phyloP scores from a whole-genome alignment of 2,329 filamentous ascomycete species.

The Penicillium sp. region DNA sequence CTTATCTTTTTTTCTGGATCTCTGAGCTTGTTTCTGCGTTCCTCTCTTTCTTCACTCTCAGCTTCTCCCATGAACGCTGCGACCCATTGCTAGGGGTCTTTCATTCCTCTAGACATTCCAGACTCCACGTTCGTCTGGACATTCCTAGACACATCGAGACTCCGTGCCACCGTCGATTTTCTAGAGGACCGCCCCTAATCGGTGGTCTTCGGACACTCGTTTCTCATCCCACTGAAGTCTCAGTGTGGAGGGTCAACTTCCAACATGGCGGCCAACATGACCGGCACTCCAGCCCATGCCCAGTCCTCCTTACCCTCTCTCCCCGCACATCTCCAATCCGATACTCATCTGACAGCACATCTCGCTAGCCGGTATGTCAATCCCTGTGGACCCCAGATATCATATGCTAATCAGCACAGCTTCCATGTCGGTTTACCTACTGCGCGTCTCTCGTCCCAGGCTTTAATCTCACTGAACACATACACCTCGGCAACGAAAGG shows the following conservation, averaged over 20 bases:
- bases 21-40: not conserved
- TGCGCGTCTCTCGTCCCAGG: constrained; percentile 83
- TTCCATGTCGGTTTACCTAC: constrained; percentile 90
- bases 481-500: constrained; percentile 86
- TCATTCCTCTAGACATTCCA: constrained; percentile 18
- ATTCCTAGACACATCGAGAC: constrained; percentile 12
- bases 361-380: constrained; percentile 45
- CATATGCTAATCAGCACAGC: constrained; percentile 43
- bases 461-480: constrained; percentile 86
- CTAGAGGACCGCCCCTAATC: not conserved
- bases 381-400: not conserved
- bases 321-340: constrained; percentile 60
- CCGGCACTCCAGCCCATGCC: constrained; percentile 55
- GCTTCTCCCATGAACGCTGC: not conserved
- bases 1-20: constrained; percentile 5
- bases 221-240: constrained; percentile 2
- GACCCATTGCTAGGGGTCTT: constrained; percentile 12
- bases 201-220: constrained; percentile 8
- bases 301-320: constrained; percentile 84
- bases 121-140: constrained; percentile 11
- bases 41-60: constrained; percentile 1
- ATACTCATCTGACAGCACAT: constrained; percentile 50
- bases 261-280: constrained; percentile 40
- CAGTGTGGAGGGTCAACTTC: constrained; percentile 4
- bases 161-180: constrained; percentile 1